Evolutionary conservation across 768 basidiomycete species (phyloP), one percentile per base, ranked within the genome.

Genomic region (Leccinum imitatum): DNA sequence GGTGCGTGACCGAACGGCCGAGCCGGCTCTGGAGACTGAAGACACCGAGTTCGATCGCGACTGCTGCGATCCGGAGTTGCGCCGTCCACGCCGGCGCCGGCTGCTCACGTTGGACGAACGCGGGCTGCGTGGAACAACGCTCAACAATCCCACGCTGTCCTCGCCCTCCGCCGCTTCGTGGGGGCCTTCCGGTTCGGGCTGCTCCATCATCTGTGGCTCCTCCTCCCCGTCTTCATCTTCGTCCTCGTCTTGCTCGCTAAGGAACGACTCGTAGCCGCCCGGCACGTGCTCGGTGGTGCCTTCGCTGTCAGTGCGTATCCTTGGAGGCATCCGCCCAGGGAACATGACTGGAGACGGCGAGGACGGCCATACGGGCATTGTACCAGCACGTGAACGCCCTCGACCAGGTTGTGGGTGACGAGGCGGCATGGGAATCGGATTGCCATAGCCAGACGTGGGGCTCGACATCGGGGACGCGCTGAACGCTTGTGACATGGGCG

Each of bases 81-180:
- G 71, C 46, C 69, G 72, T 21, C 72, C 72, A 41, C 69, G 71
- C 7, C 72, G 70, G 17, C 73, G 73, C 10, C 71, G 68, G 33
- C 72, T 73, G 60, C 72, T 73, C 31, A 73, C 70, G 70, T 58
- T 78, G 76, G 48, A 73, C 66, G 50, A 82, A 65, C 23, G 86
- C 83, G 31, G 80, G 73, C 59, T 79, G 75, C 19, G 87, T 80
- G 64, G 83, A 80, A n/a, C 78, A 74, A 33, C 75, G 69, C 76
- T 71, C 4, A 88, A 73, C 37, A 89, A 71, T 4, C 85, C 87
- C 37, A 87, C 81, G 52, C 78, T 77, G 65, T 88, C 86, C 46
- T 86, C 84, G 37, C 79, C 78, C 68, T 87, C 86, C n/a, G 79
- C 84, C 44, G 80, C 86, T 61, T 87, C 84, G 37, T 83, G 78